These are phyloP conservation scores for Leptodermis oblonga DNA, from an alignment of 257 asterid species.

Conservation along the genomic window DNA sequence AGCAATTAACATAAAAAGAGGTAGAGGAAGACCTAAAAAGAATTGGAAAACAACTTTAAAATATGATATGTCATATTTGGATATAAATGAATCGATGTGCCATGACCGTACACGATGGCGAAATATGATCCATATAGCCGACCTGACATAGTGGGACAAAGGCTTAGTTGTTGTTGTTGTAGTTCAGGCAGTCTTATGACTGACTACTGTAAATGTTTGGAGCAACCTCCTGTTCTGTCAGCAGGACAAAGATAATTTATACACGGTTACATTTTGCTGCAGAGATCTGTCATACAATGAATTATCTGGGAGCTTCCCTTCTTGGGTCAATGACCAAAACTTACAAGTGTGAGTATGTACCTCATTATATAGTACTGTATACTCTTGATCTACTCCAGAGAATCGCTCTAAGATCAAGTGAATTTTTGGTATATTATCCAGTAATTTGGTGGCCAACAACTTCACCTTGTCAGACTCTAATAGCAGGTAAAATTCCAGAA, in stretches of 20 bases:
- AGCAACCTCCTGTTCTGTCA: neutral
- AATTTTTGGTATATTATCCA: slow-evolving; percentile 18
- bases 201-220: neutral
- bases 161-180: too few relatives aligned
- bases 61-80: too few relatives aligned
- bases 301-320: slow-evolving; percentile 69
- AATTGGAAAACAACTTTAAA: too few relatives aligned
- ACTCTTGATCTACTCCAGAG: neutral
- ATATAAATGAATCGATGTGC: too few relatives aligned
- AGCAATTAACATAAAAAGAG: too few relatives aligned
- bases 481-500: slow-evolving; percentile 43
- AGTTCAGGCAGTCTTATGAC: neutral
- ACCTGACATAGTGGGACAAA: too few relatives aligned
- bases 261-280: slow-evolving; percentile 9
- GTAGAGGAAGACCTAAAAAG: too few relatives aligned
- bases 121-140: too few relatives aligned
- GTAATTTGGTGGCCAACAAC: slow-evolving; percentile 80
- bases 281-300: slow-evolving; percentile 76
- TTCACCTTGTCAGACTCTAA: slow-evolving; percentile 45
- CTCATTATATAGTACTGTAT: neutral
- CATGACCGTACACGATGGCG: too few relatives aligned
- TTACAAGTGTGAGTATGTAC: slow-evolving; percentile 48
- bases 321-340: slow-evolving; percentile 49
- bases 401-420: slow-evolving; percentile 8
- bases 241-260: neutral